Evolutionary conservation across 768 basidiomycete genomes (phyloP), one percentile per base, ranked within the genome.

Genomic region (Hygrophorus russula): DNA sequence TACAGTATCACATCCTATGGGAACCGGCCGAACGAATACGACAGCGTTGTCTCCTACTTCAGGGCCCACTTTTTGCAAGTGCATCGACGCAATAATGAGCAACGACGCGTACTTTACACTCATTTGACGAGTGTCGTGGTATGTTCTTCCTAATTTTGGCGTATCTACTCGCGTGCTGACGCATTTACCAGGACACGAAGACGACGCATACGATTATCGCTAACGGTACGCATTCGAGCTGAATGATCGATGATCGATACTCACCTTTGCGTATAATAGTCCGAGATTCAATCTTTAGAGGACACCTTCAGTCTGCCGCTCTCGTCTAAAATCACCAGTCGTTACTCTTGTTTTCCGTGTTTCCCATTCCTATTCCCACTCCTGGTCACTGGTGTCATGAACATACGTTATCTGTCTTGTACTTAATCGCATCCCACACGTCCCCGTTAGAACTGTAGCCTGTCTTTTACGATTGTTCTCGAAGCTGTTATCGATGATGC

Each of bases 21-120:
- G 19, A 78, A 85, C 49, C 76, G 86, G 32, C 61, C 74, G n/a
- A 89, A 90, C 56, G 82, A 81, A 53, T 87, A 80, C 53, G 82
- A 88, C 46, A 76, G 80, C 4, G 83, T 86, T 15, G 77, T 86
- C 34, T 78, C 82, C 54, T 90, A 90, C 62, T 90, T 91, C 74
- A 80, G 83, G 8, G 81, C 84, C 29, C 88, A 90, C 53, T 91
- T 91, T 63, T 63, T 85, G 47, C 85, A 90, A 59, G 80, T 84
- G 13, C 85, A 88, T 57, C 66, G 78, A 52, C 73, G 74, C 49
- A 89, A 85, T 46, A 86, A 88, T 50, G 79, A 86, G 52, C 81
- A 82, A 51, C 73, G 78, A 33, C 75, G 86, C 40, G 82, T 83
- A n/a, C 63, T 90, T 2, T 90, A 86, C 55, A 80, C 78, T 2